phyloP scores from a whole-genome alignment of 805 yeast genomes.

The Lachancea lanzarotensis region DNA sequence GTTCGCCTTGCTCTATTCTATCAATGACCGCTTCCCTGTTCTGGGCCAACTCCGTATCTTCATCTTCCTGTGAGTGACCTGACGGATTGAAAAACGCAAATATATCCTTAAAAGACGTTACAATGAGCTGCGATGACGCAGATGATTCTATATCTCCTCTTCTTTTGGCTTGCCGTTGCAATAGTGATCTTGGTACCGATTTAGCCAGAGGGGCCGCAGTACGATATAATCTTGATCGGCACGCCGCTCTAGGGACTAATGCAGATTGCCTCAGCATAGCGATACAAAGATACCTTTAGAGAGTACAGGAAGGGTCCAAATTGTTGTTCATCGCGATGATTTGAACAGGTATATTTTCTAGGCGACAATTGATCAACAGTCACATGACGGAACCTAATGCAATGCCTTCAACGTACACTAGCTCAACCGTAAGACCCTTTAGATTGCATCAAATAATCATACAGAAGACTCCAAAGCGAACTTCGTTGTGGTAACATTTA shows the following conservation, averaged over 20 bases:
- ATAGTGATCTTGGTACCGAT: constrained; percentile 17
- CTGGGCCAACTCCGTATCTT: constrained; percentile 11
- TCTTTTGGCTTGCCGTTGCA: constrained; percentile 20
- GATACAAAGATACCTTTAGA: too few species aligned
- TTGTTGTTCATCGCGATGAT: too few species aligned
- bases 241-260: not conserved
- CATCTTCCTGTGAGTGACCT: constrained; percentile 23
- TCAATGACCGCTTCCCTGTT: constrained; percentile 8
- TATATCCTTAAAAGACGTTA: constrained; percentile 22
- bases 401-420: too few species aligned
- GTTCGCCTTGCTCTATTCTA: constrained; percentile 14
- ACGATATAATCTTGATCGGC: not conserved
- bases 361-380: too few species aligned
- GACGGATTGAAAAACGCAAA: constrained; percentile 23
- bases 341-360: too few species aligned
- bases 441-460: too few species aligned
- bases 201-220: constrained; percentile 1
- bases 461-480: too few species aligned
- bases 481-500: too few species aligned
- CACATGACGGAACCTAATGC: too few species aligned
- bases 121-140: constrained; percentile 9
- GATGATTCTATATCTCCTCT: constrained; percentile 3
- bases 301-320: too few species aligned
- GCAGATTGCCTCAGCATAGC: not conserved
- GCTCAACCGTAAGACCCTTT: too few species aligned